Evolutionary conservation across 305 asterid species (phyloP), one percentile per base, ranked within the genome.

Genomic region (Fraxinus paxiana): DNA sequence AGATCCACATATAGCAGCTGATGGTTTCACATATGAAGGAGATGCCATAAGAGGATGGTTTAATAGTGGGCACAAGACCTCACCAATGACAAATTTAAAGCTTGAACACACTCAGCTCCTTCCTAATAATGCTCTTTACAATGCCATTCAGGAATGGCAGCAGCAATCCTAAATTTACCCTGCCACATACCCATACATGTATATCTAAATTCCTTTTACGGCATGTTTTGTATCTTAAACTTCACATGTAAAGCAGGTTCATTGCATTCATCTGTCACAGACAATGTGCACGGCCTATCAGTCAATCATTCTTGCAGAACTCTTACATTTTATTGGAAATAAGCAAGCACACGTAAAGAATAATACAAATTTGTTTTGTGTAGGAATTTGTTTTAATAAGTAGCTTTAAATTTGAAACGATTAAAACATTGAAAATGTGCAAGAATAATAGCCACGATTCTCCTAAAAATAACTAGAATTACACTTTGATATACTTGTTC

Each of bases 111-210:
- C 94, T 81, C 95, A 90, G 77, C 93, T 95, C 51, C 82, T 90
- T 80, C 99, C 99, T 1, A 95, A 95, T 79, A 87, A 92, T 86
- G 97, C 99, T 69, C 97, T 95, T 65, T 89, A 88, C 79, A 89
- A 90, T 83, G 99, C 98, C 31, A 95, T 95, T 86, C 98, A 94
- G 85, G 98, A 95, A 82, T 95, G 99, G 99, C 90, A 90, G 80
- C 92, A 88, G 30, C 90, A 82, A 77, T 35, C 87, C 54, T 89
- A 85, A 90, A 75, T 61, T 24, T 59, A 26, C 77, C 12, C 6
- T 31, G 30, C 24, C 43, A 3, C 7, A 70, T 70, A n/a, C 26
- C 28, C 75, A 6, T 71, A 33, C 75, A 31, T 71, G 43, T 71
- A 71, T 33, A 71, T 71, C 26, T 71, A 2, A 33, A 56, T 56